A percentile compares a stretch with the other conserved stretches of the same genome.
Conservation (phyloP, 352 stramenopile species). For the Phytophthora agathidicida region DNA sequence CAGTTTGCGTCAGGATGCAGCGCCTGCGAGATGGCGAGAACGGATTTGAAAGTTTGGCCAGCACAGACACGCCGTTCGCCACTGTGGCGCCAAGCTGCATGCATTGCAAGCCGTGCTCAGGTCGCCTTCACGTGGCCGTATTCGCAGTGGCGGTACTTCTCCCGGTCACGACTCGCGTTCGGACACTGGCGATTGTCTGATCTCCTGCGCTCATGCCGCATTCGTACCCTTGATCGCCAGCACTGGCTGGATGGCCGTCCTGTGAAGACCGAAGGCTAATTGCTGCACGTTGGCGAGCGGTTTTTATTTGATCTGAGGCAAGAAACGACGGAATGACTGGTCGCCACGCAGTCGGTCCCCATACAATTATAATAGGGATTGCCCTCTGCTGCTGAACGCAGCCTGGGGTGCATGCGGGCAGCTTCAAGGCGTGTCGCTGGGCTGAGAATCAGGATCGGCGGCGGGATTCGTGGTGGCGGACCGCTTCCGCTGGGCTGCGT, state of each 20-base stretch:
- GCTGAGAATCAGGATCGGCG: conserved; percentile 18
- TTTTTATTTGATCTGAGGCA: conserved; percentile 5
- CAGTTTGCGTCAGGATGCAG: neutral
- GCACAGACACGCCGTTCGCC: conserved; percentile 14
- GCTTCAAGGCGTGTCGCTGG: conserved; percentile 26
- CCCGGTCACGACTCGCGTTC: too few species aligned
- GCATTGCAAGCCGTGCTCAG: neutral
- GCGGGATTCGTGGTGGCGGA: conserved; percentile 13
- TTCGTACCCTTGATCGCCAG: too few species aligned
- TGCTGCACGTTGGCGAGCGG: neutral
- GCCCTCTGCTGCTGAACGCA: neutral
- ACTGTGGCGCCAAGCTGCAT: neutral
- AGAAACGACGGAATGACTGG: conserved; percentile 11
- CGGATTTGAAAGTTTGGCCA: conserved; percentile 30
- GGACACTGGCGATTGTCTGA: too few species aligned
- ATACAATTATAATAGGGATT: too few species aligned
- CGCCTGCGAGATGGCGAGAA: neutral
- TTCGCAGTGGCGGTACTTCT: neutral
- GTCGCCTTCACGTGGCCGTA: conserved; percentile 2
- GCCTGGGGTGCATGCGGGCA: conserved; percentile 4
- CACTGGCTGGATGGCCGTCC: too few species aligned
- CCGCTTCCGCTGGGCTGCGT: conserved; percentile 3
- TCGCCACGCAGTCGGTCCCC: neutral
- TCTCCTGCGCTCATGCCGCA: too few species aligned
- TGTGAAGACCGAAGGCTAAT: too few species aligned